phyloP scores from a whole-genome alignment of 345 rosid genomes.

The Theobroma cacao region DNA sequence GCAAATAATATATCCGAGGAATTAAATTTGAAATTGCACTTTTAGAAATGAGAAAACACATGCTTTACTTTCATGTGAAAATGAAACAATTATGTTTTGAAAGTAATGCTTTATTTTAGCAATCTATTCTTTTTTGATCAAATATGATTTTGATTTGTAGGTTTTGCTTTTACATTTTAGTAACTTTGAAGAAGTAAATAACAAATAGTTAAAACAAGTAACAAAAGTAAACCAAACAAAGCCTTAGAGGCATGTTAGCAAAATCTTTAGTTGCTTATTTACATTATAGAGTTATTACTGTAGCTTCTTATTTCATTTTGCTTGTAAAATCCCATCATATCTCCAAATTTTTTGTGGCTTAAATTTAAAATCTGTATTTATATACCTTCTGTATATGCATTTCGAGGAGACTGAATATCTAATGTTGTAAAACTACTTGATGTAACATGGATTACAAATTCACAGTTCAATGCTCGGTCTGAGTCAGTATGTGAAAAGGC shows the following conservation, averaged over 20 bases:
- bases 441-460: slow-evolving; percentile 8
- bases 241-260: neutral
- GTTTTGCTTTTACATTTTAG: neutral
- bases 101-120: neutral
- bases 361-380: too few species aligned
- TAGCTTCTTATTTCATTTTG: neutral
- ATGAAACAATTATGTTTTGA: neutral
- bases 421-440: neutral
- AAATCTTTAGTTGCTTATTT: neutral
- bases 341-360: too few species aligned
- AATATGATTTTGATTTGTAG: too few species aligned
- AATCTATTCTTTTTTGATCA: neutral
- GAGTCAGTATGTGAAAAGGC: slow-evolving; percentile 79
- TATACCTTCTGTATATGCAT: too few species aligned
- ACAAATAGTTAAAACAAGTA: neutral
- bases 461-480: slow-evolving; percentile 93
- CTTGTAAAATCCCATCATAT: neutral
- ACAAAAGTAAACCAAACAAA: neutral
- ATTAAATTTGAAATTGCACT: neutral
- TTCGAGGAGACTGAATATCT: too few species aligned
- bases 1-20: too few species aligned
- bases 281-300: neutral
- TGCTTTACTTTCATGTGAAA: neutral
- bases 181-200: neutral
- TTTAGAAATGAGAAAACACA: neutral